Base-by-base conservation (phyloP, 495 filamentous ascomycete genomes). In the Haplographium delicatum region DNA sequence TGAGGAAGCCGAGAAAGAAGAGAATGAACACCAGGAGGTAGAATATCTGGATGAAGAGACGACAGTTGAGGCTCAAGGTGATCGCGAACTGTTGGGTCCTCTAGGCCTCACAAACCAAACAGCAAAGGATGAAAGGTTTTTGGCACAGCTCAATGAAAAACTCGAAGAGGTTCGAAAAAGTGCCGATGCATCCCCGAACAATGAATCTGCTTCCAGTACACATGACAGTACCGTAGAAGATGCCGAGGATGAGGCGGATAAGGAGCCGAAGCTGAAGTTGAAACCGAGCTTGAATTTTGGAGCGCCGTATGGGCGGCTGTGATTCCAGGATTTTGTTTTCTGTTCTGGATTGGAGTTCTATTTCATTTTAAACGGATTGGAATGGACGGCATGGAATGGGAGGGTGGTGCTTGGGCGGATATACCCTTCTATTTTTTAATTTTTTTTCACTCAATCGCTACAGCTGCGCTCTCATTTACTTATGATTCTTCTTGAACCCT, bases 251-350 rank as follows among this genome's bases (percentile, higher is more conserved):
- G 44, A 31, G 15, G 39, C 41, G 10, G 60, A 60, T 22, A 58
- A 63, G 5, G 47, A 33, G 13, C 61, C 58, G 2, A 25, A 13
- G 0, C 26, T 63, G 35, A 38, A 49, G 34, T 16, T 63, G 20
- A 60, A 59, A 40, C 54, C 61, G 3, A 61, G 58, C 38, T 27
- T 56, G 8, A 63, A 63, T 26, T 63, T 63, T 45, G 61, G 61
- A 23, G 19, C 47, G 25, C 61, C 61, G 10, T 30, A 61, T n/a
- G 61, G 61, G 19, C 31, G 54, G 11, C 51, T 57, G 31, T 61
- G 34, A 60, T 47, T 40, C 30, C n/a, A n/a, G n/a, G n/a, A n/a
- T n/a, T n/a, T n/a, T n/a, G n/a, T n/a, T n/a, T n/a, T n/a, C n/a
- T n/a, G n/a, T n/a, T n/a, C n/a, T n/a, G n/a, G n/a, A n/a, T n/a